phyloP scores from a whole-genome alignment of 2,329 filamentous ascomycete genomes.

The Fusarium aywerte region DNA sequence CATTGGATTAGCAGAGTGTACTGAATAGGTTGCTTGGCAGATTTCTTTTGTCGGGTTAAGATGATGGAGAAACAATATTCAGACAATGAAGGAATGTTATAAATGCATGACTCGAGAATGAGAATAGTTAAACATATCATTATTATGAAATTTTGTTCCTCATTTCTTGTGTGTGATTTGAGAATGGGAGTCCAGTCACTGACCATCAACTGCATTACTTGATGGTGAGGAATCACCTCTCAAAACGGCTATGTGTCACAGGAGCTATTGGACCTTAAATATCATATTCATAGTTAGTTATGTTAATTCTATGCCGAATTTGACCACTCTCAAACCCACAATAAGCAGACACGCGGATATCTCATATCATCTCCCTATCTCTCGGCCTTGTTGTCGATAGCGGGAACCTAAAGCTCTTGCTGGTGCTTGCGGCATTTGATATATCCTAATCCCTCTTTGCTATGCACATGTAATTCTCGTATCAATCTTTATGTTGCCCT shows the following conservation, averaged over 20 bases:
- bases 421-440: slow-evolving; percentile 30
- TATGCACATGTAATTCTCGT: background rate
- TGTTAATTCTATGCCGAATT: slow-evolving; percentile 26
- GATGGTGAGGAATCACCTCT: background rate
- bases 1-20: background rate
- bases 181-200: background rate
- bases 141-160: background rate
- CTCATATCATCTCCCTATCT: slow-evolving; percentile 10
- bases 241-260: background rate
- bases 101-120: background rate
- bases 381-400: slow-evolving; percentile 17
- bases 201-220: background rate
- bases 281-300: slow-evolving; percentile 17
- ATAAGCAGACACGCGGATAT: slow-evolving; percentile 11
- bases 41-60: background rate
- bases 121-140: background rate
- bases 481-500: background rate
- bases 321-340: slow-evolving; percentile 1
- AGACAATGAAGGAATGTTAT: background rate
- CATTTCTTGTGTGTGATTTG: background rate
- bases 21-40: background rate
- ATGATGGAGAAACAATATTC: background rate
- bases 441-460: slow-evolving; percentile 26
- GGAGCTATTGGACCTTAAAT: background rate
- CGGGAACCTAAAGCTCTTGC: slow-evolving; percentile 11